Conservation (phyloP, 257 asterid species). For the Nicotiana sylvestris region DNA sequence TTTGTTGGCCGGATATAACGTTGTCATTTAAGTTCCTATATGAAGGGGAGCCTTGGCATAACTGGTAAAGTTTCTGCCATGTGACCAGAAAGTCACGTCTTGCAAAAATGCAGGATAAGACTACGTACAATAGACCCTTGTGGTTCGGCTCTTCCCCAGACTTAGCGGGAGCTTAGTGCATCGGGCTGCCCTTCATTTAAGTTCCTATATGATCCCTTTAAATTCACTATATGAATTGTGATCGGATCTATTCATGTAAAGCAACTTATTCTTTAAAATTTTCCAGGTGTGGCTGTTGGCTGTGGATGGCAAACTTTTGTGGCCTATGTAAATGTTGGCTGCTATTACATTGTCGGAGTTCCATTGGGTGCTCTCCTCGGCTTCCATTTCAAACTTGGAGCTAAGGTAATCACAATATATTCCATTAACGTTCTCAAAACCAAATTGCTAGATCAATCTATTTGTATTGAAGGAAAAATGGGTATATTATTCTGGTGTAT, state of each 20-base stretch:
- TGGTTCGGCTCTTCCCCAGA: too few species aligned
- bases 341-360: slow-evolving; percentile 33
- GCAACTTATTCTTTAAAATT: too few species aligned
- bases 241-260: too few species aligned
- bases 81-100: too few species aligned
- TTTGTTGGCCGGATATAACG: too few species aligned
- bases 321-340: slow-evolving; percentile 32
- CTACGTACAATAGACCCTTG: too few species aligned
- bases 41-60: too few species aligned
- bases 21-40: background rate
- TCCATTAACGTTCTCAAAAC: background rate
- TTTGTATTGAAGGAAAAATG: background rate
- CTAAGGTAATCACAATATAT: slow-evolving; percentile 18
- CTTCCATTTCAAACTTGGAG: slow-evolving; percentile 25
- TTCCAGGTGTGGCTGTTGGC: slow-evolving; percentile 32
- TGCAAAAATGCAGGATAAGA: too few species aligned
- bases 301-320: slow-evolving; percentile 43
- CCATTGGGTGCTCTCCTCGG: slow-evolving; percentile 29
- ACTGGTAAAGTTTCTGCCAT: too few species aligned
- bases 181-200: background rate
- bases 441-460: background rate
- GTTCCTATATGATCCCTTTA: background rate
- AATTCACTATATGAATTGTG: too few species aligned
- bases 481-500: background rate
- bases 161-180: too few species aligned